Evolutionary conservation across 1,284 basidiomycete species (phyloP), one percentile per base, ranked within the genome.

Genomic region (Flammula alnicola): DNA sequence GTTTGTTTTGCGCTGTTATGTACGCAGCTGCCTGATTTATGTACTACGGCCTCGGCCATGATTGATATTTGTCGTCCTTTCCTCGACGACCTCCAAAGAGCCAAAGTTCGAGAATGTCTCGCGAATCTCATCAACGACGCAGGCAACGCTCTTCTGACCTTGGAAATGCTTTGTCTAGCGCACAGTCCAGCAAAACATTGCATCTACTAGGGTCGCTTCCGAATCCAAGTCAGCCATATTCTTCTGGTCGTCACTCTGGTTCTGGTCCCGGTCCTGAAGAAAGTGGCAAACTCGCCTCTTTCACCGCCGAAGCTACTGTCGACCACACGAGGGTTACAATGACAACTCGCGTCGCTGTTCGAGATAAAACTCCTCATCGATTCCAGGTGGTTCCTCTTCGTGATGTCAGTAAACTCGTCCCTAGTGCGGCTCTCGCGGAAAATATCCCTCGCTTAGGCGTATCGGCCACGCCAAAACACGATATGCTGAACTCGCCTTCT

Each of bases 271-370:
- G 27, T 29, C 40, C 35, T 23, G 42, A 53, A 32, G 44, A 52
- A n/a, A 53, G 35, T 38, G 32, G 37, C 20, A 42, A 11, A 23
- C 25, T 22, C 20, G 16, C n/a, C 5, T 54, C 44, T 12, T 36
- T 48, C 35, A 51, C 40, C 38, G 29, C 44, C 10, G 58, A 58
- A 19, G 31, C 42, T 30, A 45, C 33, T 17, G 44, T 27, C 32
- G 59, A 61, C 27, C 54, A 54, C 38, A 49, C 31, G 22, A 59
- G 55, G 23, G 49, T 71, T 30, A 72, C 62, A 39, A 76, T 74
- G 73, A 71, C 69, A 59, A 74, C 74, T 14, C 68, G 71, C n/a
- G 62, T 76, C 25, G 70, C 73, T 25, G 68, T 74, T 26, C 71
- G 71, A 12, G 72, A 75, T 47, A 67, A 66, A 48, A 68, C 61